A percentile compares a stretch with the other conserved stretches of the same genome.
phyloP scores from a whole-genome alignment of 2,329 filamentous ascomycete species.

The Clarireedia monteithiana region DNA sequence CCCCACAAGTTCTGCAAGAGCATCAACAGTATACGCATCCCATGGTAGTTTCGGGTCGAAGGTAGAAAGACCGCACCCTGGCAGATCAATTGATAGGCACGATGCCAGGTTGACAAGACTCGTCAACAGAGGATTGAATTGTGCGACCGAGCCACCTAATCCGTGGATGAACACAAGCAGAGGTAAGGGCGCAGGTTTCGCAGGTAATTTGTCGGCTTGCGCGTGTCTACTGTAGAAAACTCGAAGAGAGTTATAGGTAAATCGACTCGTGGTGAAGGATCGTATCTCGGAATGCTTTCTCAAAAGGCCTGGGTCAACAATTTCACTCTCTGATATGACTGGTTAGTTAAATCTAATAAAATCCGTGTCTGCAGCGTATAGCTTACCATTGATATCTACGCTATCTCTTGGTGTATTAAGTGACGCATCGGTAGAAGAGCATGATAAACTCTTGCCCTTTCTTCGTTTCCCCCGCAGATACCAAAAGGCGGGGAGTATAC shows the following conservation, averaged over 20 bases:
- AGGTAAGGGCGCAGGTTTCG: conserved; percentile 64
- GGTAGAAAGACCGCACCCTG: conserved; percentile 76
- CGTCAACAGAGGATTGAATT: conserved; percentile 74
- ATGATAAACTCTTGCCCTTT: conserved; percentile 13
- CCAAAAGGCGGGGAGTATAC: conserved; percentile 20
- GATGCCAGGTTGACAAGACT: conserved; percentile 77
- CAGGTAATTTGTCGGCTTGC: conserved; percentile 74
- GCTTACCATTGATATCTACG: conserved; percentile 19
- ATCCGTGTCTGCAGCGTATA: neutral
- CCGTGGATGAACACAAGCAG: conserved; percentile 89
- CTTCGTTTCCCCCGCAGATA: conserved; percentile 15
- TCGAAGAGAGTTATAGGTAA: conserved; percentile 66
- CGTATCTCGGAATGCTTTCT: conserved; percentile 65
- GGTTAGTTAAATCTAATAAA: conserved; percentile 5
- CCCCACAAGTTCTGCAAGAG: conserved; percentile 67
- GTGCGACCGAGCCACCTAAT: conserved; percentile 82
- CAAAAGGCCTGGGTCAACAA: conserved; percentile 65
- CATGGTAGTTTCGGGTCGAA: conserved; percentile 59
- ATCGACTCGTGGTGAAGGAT: conserved; percentile 62
- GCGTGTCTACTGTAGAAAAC: conserved; percentile 79
- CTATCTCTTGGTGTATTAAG: conserved; percentile 6
- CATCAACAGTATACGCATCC: conserved; percentile 72
- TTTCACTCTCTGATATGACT: conserved; percentile 20
- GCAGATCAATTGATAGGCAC: conserved; percentile 82
- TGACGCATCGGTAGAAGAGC: conserved; percentile 11